These are phyloP conservation scores for Mantamonas sphyraenae DNA, from an alignment of 78 protist species.

Conservation along the genomic window DNA sequence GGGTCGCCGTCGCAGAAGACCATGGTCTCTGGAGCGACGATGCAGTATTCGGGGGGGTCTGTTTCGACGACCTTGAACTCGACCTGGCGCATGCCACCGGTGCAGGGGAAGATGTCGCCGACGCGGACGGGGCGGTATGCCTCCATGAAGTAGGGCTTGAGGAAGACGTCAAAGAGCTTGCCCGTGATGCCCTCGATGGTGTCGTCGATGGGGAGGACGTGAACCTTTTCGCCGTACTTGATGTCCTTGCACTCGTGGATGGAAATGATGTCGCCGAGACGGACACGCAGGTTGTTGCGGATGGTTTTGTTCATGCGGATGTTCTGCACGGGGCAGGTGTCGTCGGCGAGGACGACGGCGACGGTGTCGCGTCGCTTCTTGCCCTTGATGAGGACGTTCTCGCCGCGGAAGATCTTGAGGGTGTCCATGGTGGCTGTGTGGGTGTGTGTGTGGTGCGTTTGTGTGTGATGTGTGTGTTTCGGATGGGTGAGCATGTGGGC, in stretches of 20 bases:
- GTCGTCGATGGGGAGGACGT: slow-evolving; percentile 98
- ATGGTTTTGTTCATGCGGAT: slow-evolving; percentile 92
- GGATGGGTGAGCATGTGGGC: too few relatives aligned
- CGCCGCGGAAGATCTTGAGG: slow-evolving; percentile 93
- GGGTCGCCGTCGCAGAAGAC: slow-evolving; percentile 99
- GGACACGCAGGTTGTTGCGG: slow-evolving; percentile 80
- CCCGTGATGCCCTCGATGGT: slow-evolving; percentile 97
- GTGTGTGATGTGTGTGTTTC: too few relatives aligned
- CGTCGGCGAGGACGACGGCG: slow-evolving; percentile 90
- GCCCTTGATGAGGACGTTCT: slow-evolving; percentile 91
- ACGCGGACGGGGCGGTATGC: slow-evolving; percentile 97
- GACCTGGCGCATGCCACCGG: slow-evolving; percentile 98
- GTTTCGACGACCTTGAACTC: slow-evolving; percentile 98
- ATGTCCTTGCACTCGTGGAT: slow-evolving; percentile 86
- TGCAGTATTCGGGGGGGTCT: slow-evolving; percentile 88
- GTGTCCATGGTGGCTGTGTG: slow-evolving; percentile 59
- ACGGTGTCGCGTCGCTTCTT: slow-evolving; percentile 95
- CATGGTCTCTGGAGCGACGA: slow-evolving; percentile 93
- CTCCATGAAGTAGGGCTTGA: slow-evolving; percentile 97
- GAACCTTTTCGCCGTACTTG: slow-evolving; percentile 86
- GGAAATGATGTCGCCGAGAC: slow-evolving; percentile 93
- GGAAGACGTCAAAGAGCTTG: slow-evolving; percentile 94
- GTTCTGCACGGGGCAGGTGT: slow-evolving; percentile 70
- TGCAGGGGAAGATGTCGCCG: slow-evolving; percentile 69
- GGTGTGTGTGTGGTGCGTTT: too few relatives aligned